These are phyloP conservation scores for Chlamydomonas sp. DNA, from an alignment of 139 green algal genomes.

Conservation along the genomic window DNA sequence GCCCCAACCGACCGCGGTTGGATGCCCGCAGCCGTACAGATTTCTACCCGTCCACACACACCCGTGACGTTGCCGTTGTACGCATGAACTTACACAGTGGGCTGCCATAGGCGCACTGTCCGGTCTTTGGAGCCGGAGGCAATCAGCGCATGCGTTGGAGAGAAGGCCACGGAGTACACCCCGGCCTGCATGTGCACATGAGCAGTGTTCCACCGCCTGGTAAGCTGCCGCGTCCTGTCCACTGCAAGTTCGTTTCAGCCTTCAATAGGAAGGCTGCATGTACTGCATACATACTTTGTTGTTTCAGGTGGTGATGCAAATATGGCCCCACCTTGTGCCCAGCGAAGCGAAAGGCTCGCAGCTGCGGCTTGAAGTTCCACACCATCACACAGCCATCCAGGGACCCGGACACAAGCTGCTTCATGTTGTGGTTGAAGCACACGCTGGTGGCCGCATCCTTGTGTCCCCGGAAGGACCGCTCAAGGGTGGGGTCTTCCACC, in stretches of 20 bases:
- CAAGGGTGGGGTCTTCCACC: slow-evolving; percentile 83
- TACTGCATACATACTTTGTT: background rate
- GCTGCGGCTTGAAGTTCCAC: slow-evolving; percentile 93
- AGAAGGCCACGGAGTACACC: slow-evolving; percentile 86
- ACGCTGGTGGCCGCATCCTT: slow-evolving; percentile 83
- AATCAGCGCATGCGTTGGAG: slow-evolving; percentile 69
- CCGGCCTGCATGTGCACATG: slow-evolving; percentile 57
- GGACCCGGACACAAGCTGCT: slow-evolving; percentile 84
- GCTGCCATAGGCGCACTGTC: slow-evolving; percentile 87
- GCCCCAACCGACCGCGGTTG: no score
- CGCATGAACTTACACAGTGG: slow-evolving; percentile 72
- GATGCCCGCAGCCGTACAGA: no score
- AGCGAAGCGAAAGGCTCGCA: slow-evolving; percentile 82
- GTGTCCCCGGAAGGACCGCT: slow-evolving; percentile 87
- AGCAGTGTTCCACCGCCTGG: background rate
- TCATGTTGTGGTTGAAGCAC: slow-evolving; percentile 88
- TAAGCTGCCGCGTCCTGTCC: background rate
- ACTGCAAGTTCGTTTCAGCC: background rate
- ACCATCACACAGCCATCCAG: slow-evolving; percentile 88
- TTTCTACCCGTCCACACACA: no score
- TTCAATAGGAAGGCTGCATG: background rate
- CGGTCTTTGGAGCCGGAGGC: slow-evolving; percentile 88
- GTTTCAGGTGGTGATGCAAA: background rate
- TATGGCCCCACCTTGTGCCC: slow-evolving; percentile 76
- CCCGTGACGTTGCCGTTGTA: background rate